These are phyloP conservation scores for Marasmius fiardii DNA, from an alignment of 1,284 basidiomycete species.

Conservation along the genomic window DNA sequence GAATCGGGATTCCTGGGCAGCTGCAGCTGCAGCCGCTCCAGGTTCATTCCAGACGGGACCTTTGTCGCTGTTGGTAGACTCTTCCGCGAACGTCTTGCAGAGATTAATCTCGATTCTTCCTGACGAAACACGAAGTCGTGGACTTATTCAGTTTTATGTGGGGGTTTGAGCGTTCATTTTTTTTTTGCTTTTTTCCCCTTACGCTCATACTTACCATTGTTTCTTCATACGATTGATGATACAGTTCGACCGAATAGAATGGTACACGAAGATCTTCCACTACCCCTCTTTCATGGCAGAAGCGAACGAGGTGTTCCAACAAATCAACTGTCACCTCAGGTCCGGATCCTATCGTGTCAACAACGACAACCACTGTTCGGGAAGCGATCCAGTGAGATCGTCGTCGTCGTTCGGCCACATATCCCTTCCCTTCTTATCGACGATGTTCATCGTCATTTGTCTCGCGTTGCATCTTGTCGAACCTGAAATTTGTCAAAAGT, in stretches of 20 bases:
- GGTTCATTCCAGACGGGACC: slow-evolving; percentile 9
- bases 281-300: slow-evolving; percentile 14
- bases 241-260: slow-evolving; percentile 20
- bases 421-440: slow-evolving; percentile 16
- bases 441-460: slow-evolving; percentile 22
- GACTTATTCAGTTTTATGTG: slow-evolving; percentile 19
- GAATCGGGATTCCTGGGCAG: neutral
- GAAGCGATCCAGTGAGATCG: too few species aligned
- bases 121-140: slow-evolving; percentile 6
- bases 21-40: neutral
- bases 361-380: neutral
- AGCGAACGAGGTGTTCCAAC: neutral
- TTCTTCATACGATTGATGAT: neutral
- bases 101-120: slow-evolving; percentile 14
- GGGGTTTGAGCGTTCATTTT: too few species aligned
- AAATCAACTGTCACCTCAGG: neutral
- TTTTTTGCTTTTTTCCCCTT: neutral
- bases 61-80: slow-evolving; percentile 16
- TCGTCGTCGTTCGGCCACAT: neutral
- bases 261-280: slow-evolving; percentile 22
- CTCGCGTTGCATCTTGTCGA: slow-evolving; percentile 22
- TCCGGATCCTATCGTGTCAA: neutral
- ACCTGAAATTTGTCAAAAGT: slow-evolving; percentile 15
- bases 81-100: slow-evolving; percentile 13
- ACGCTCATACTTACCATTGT: neutral